Evolutionary conservation across 2,329 filamentous ascomycete genomes (phyloP).

Genomic region (Thermomyces lanuginosus): DNA sequence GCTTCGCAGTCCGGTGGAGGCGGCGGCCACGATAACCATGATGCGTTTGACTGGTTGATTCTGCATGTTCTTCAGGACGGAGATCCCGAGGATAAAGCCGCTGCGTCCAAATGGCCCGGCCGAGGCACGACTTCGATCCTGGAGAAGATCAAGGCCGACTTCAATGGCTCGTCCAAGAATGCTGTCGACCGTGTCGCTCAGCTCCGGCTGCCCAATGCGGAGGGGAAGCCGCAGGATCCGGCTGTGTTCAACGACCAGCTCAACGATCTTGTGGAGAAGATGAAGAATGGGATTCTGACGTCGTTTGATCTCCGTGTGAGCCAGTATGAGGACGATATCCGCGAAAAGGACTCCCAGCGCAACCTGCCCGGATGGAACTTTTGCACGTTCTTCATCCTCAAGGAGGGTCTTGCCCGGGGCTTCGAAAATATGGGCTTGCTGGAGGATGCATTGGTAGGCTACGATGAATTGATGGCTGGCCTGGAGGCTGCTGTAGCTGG

Average conservation of each 20-base stretch:
- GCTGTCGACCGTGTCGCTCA: conserved; percentile 67
- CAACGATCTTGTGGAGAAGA: conserved; percentile 66
- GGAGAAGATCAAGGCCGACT: conserved; percentile 80
- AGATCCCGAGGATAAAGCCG: conserved; percentile 46
- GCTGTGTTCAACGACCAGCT: conserved; percentile 70
- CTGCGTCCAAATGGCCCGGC: conserved; percentile 61
- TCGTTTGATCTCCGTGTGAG: conserved; percentile 83
- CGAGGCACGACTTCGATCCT: conserved; percentile 64
- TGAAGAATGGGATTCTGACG: conserved; percentile 71
- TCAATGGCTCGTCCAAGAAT: conserved; percentile 62
- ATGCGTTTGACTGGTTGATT: conserved; percentile 92
- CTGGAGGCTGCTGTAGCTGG: conserved; percentile 70
- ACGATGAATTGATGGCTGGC: conserved; percentile 82
- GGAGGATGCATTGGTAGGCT: conserved; percentile 85
- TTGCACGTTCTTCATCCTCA: conserved; percentile 95
- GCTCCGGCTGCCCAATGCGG: conserved; percentile 50
- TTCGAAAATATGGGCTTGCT: conserved; percentile 94
- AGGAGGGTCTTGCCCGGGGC: conserved; percentile 81
- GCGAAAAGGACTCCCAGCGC: conserved; percentile 78
- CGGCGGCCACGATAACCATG: conserved; percentile 73
- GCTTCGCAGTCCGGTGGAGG: conserved; percentile 34
- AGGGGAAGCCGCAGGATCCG: conserved; percentile 41
- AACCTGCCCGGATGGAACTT: conserved; percentile 94
- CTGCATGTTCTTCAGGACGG: conserved; percentile 84
- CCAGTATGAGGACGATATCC: conserved; percentile 95